These are phyloP conservation scores for Xylariaceae sp. DNA, from an alignment of 2,329 filamentous ascomycete species.

Conservation along the genomic window DNA sequence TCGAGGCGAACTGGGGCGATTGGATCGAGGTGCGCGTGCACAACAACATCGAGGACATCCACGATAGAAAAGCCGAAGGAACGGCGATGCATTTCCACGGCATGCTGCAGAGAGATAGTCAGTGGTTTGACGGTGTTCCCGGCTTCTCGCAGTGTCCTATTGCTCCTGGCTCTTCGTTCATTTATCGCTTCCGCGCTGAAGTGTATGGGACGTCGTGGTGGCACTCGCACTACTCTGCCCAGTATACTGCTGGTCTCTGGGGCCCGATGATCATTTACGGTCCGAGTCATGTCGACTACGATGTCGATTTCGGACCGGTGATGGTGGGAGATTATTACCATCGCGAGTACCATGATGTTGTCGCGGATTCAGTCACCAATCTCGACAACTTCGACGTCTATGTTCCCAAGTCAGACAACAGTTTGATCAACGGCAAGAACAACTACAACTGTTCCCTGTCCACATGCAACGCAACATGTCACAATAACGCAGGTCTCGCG, in stretches of 20 bases:
- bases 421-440: constrained; percentile 23
- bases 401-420: constrained; percentile 23
- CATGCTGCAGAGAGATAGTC: constrained; percentile 58
- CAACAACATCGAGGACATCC: constrained; percentile 55
- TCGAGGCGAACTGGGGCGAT: constrained; percentile 41
- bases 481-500: constrained; percentile 14
- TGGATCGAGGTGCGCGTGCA: constrained; percentile 36
- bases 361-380: constrained; percentile 1
- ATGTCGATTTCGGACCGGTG: constrained; percentile 21
- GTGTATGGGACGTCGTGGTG: constrained; percentile 34
- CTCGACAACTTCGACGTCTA: constrained; percentile 24
- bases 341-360: constrained; percentile 10
- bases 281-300: constrained; percentile 9
- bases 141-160: constrained; percentile 58
- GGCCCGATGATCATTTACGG: constrained; percentile 36
- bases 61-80: constrained; percentile 37
- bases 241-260: constrained; percentile 5
- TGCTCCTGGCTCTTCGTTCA: constrained; percentile 51
- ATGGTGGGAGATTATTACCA: constrained; percentile 11
- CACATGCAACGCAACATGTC: constrained; percentile 5
- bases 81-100: constrained; percentile 65
- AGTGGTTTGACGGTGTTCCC: constrained; percentile 60
- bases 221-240: background rate
- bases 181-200: constrained; percentile 55
- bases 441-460: constrained; percentile 6